Evolutionary conservation across 345 rosid genomes (phyloP).

Genomic region (Salix arbutifolia): DNA sequence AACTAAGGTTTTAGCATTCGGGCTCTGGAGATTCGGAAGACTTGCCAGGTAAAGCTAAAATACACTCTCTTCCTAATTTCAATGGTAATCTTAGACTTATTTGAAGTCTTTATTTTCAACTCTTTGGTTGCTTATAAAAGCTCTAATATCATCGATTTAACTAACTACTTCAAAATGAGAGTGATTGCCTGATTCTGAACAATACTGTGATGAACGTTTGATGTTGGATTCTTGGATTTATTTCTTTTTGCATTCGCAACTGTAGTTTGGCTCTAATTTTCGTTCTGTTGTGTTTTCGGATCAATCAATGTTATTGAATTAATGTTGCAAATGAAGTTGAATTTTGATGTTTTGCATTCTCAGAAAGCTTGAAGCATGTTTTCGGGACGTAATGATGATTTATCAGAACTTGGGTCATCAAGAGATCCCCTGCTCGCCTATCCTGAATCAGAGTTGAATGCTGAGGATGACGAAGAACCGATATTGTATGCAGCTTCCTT

Average conservation of each 20-base stretch:
- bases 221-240: not conserved
- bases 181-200: not conserved
- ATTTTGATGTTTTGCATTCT: not conserved
- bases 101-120: not conserved
- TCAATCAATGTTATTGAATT: not conserved
- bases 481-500: conserved; percentile 55
- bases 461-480: conserved; percentile 31
- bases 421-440: conserved; percentile 34
- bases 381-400: conserved; percentile 45
- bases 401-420: conserved; percentile 44
- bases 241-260: not conserved
- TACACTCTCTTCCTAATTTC: not conserved
- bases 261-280: not conserved
- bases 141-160: not conserved
- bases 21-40: not conserved
- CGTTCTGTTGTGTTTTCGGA: not conserved
- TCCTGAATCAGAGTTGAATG: conserved; percentile 40
- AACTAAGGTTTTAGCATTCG: not conserved
- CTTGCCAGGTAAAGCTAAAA: not conserved
- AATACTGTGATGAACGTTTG: not conserved
- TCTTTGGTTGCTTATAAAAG: not conserved
- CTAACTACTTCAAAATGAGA: not conserved
- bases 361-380: conserved; percentile 34
- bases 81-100: not conserved
- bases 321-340: not conserved